Evolutionary conservation across 2,329 filamentous ascomycete species (phyloP), one percentile per base, ranked within the genome.

Genomic region (Exophiala mesophila): DNA sequence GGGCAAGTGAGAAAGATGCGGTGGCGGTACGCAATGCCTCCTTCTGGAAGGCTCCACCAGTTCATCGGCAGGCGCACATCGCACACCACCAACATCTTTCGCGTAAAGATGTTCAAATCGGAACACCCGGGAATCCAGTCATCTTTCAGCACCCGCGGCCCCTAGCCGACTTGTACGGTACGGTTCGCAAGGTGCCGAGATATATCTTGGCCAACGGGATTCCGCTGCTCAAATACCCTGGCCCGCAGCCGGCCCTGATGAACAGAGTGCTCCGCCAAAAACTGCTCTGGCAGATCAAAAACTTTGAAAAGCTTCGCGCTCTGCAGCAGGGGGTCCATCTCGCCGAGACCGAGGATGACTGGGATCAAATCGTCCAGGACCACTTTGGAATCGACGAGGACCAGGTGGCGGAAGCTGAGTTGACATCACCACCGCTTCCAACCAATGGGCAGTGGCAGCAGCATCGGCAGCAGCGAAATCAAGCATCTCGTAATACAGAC

Each of bases 181-280:
- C 65, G n/a, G 58, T 56, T 35, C 63, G 68, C 13, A 59, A 56
- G 36, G 55, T 70, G 5, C 68, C 68, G 17, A 55, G 61, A 5
- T 56, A 69, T 9, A 64, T 68, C 28, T 64, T 59, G 50, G 66
- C 66, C 9, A 60, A 64, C 21, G 52, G 49, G 10, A 42, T 70
- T 8, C 66, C 67, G 2, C 63, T 69, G 31, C 52, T 70, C 34
- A 63, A 66, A 36, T 66, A 68, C 37, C 66, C 67, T 37, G 70
- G 70, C 35, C 67, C 67, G 2, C 64, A 68, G 38, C 66, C 67
- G 6, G 58, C 56, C 45, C 61, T 58, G 38, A 45, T 70, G 17
- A 67, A 63, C 34, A 52, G 59, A 3, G 55, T 66, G 2, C 55
- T 70, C 39, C 58, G 58, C 33, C 55, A 50, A 20, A 66, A 65